These are phyloP conservation scores for Grosmannia huntii DNA, from an alignment of 2,329 filamentous ascomycete species.

Conservation along the genomic window DNA sequence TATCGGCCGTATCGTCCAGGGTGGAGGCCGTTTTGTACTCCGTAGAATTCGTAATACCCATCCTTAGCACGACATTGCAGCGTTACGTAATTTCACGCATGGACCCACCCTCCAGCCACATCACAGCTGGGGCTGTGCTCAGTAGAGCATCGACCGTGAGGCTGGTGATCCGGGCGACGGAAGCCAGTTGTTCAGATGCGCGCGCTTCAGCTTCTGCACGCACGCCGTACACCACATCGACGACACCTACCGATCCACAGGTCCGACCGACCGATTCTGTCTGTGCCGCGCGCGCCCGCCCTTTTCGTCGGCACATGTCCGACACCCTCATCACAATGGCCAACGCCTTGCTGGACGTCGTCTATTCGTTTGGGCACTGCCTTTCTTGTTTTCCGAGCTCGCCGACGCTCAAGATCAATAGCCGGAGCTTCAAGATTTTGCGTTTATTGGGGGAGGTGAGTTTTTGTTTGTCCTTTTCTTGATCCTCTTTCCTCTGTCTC, in stretches of 20 bases:
- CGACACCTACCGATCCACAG: background rate
- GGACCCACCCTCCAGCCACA: background rate
- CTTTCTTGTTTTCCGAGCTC: constrained; percentile 93
- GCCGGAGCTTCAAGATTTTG: constrained; percentile 87
- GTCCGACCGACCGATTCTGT: background rate
- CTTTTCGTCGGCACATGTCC: constrained; percentile 1
- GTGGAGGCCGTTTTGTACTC: too few relatives aligned
- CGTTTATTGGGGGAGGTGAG: constrained; percentile 81
- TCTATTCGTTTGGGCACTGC: constrained; percentile 89
- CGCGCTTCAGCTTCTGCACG: background rate
- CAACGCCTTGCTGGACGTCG: constrained; percentile 72
- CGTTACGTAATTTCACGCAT: too few relatives aligned
- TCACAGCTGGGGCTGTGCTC: background rate
- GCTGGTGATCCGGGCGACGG: background rate
- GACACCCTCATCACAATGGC: constrained; percentile 41
- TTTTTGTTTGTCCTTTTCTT: background rate
- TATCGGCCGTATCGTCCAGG: too few relatives aligned
- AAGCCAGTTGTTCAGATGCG: background rate
- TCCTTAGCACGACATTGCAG: too few relatives aligned
- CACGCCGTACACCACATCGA: background rate
- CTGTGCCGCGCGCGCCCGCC: background rate
- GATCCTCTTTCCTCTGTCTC: background rate
- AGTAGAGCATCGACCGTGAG: background rate
- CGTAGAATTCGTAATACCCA: too few relatives aligned
- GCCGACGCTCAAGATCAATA: constrained; percentile 90